Evolutionary conservation across 768 basidiomycete genomes (phyloP).

Genomic region (Trametes cingulata): DNA sequence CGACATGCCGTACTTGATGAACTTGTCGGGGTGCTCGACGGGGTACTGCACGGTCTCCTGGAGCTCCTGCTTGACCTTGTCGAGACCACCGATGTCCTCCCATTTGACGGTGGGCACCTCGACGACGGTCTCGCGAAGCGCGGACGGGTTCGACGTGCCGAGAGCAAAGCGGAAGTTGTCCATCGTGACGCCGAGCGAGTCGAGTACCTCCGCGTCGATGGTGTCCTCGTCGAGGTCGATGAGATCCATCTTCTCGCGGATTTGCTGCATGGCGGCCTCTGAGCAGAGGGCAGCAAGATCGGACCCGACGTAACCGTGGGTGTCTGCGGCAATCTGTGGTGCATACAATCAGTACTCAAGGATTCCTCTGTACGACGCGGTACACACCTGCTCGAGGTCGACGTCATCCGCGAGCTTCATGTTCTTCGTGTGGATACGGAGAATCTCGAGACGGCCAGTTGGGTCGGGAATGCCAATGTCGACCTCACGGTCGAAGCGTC

Average conservation of each 20-base stretch:
- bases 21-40: constrained; percentile 99
- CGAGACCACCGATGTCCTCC: constrained; percentile 99
- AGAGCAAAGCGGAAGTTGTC: constrained; percentile 99
- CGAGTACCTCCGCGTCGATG: constrained; percentile 98
- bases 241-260: constrained; percentile 99
- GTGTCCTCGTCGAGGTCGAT: constrained; percentile 97
- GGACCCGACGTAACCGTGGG: constrained; percentile 98
- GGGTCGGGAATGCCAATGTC: constrained; percentile 99
- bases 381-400: constrained; percentile 85
- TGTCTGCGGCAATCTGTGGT: constrained; percentile 92
- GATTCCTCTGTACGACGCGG: neutral
- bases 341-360: constrained; percentile 12
- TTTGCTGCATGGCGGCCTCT: constrained; percentile 99
- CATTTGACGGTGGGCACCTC: constrained; percentile 98
- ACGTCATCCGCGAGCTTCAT: constrained; percentile 98
- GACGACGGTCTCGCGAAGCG: constrained; percentile 98
- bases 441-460: constrained; percentile 97
- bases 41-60: constrained; percentile 99
- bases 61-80: constrained; percentile 98
- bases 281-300: constrained; percentile 97
- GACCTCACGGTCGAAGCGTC: constrained; percentile 98
- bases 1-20: constrained; percentile 99
- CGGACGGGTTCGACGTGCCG: constrained; percentile 96
- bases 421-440: constrained; percentile 99
- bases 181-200: constrained; percentile 99